Evolutionary conservation across 2,329 filamentous ascomycete genomes (phyloP).

Genomic region (Seiridium cupressi): DNA sequence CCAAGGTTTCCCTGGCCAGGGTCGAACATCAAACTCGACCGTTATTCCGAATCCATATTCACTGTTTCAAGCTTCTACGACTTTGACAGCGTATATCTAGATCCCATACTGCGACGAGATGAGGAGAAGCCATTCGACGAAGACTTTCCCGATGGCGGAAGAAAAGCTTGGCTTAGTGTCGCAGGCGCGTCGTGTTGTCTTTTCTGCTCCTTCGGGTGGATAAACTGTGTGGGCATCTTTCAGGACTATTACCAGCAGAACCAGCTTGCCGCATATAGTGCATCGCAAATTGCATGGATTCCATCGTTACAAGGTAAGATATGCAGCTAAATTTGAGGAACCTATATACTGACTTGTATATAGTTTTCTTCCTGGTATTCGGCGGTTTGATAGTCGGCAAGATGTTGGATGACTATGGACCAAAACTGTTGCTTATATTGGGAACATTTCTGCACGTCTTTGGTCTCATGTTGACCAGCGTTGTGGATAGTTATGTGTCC

Average conservation of each 20-base stretch:
- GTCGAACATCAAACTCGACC: too few relatives aligned
- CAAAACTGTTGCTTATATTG: constrained; percentile 51
- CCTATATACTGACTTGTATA: not conserved
- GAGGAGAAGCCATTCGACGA: not conserved
- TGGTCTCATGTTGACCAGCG: constrained; percentile 47
- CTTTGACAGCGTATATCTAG: too few relatives aligned
- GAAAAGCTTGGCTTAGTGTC: constrained; percentile 57
- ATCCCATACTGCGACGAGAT: too few relatives aligned
- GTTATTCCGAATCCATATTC: too few relatives aligned
- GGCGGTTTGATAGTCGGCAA: constrained; percentile 42
- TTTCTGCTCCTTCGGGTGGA: constrained; percentile 36
- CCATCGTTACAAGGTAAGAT: constrained; percentile 38
- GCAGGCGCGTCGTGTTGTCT: constrained; percentile 40
- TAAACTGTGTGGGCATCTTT: constrained; percentile 50
- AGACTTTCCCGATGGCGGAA: constrained; percentile 56
- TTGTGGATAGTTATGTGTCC: not conserved
- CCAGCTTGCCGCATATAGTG: constrained; percentile 43
- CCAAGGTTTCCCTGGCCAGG: too few relatives aligned
- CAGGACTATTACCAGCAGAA: constrained; percentile 52
- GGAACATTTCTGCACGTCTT: constrained; percentile 60
- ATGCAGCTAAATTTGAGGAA: constrained; percentile 34
- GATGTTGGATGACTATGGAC: constrained; percentile 64
- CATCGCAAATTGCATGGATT: constrained; percentile 56
- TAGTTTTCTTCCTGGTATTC: constrained; percentile 37
- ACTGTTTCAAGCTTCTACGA: too few relatives aligned